These are phyloP conservation scores for Calycina marina DNA, from an alignment of 2,329 filamentous ascomycete species.

Conservation along the genomic window DNA sequence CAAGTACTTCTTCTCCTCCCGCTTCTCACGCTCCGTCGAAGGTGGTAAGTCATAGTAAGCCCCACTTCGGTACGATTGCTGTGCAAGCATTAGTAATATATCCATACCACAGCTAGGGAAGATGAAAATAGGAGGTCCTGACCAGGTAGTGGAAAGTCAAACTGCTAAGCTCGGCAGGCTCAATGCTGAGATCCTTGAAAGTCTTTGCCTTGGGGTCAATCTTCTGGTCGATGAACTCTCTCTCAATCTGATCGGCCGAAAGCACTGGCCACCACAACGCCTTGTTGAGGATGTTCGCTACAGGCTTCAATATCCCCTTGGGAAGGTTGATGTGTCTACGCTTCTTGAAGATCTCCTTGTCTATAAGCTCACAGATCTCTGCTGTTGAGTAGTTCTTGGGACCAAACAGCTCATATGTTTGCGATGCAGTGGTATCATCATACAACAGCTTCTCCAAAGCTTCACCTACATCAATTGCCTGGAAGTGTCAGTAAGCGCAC, in stretches of 20 bases:
- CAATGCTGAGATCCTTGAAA: slow-evolving; percentile 83
- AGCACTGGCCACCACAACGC: slow-evolving; percentile 78
- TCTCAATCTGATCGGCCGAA: slow-evolving; percentile 74
- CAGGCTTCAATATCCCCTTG: slow-evolving; percentile 62
- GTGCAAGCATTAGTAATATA: slow-evolving; percentile 23
- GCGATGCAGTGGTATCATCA: slow-evolving; percentile 76
- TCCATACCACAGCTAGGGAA: no score
- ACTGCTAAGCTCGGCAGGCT: slow-evolving; percentile 72
- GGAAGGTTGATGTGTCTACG: slow-evolving; percentile 86
- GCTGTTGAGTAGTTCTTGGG: slow-evolving; percentile 83
- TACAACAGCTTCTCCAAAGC: slow-evolving; percentile 83
- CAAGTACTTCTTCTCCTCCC: slow-evolving; percentile 91
- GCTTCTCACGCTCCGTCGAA: slow-evolving; percentile 85
- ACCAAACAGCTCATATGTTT: slow-evolving; percentile 91
- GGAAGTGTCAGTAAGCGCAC: slow-evolving; percentile 5
- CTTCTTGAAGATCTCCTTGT: slow-evolving; percentile 83
- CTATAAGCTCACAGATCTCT: slow-evolving; percentile 76
- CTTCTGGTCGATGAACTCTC: slow-evolving; percentile 82
- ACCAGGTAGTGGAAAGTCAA: slow-evolving; percentile 92
- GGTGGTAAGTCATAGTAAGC: slow-evolving; percentile 88
- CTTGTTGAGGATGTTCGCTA: slow-evolving; percentile 63
- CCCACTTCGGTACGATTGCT: slow-evolving; percentile 84
- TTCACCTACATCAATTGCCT: slow-evolving; percentile 79
- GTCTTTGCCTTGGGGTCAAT: slow-evolving; percentile 90
- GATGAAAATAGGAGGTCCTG: slow-evolving; percentile 25